Conservation (phyloP, 768 basidiomycete species). For the Termitomyces sp. region DNA sequence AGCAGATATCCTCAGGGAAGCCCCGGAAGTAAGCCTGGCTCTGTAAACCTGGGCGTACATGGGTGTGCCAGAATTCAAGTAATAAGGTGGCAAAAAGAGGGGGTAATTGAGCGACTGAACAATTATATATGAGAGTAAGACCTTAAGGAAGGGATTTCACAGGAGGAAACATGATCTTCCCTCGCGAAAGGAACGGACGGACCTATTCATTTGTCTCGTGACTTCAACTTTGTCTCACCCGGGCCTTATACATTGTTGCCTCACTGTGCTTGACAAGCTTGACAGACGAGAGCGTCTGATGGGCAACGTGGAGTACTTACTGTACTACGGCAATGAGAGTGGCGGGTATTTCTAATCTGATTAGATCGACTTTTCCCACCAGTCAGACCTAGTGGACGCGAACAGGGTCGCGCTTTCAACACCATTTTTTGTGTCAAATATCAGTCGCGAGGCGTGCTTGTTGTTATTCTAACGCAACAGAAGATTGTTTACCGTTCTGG, state of each 20-base stretch:
- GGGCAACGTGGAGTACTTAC: not conserved
- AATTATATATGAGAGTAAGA: constrained; percentile 1
- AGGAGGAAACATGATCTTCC: constrained; percentile 11
- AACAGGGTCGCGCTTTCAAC: not conserved
- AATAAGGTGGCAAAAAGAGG: not conserved
- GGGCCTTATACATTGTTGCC: not conserved
- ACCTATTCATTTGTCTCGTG: constrained; percentile 8
- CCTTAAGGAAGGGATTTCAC: constrained; percentile 4
- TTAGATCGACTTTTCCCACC: constrained; percentile 12
- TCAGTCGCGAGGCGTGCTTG: not conserved
- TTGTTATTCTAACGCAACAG: not conserved
- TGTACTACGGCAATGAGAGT: too few relatives aligned
- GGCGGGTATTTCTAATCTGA: constrained; percentile 6
- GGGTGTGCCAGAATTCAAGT: not conserved
- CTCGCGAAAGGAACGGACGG: constrained; percentile 12
- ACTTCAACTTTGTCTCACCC: not conserved
- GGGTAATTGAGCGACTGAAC: not conserved
- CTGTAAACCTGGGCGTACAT: constrained; percentile 19
- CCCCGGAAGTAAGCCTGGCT: constrained; percentile 13
- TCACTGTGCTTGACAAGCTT: not conserved
- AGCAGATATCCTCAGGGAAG: constrained; percentile 16
- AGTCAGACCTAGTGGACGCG: not conserved
- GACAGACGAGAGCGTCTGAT: not conserved
- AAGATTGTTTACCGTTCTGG: not conserved
- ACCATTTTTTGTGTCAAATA: constrained; percentile 1